Base-by-base conservation (phyloP, 1,284 basidiomycete genomes). In the Phaffia rhodozyma region DNA sequence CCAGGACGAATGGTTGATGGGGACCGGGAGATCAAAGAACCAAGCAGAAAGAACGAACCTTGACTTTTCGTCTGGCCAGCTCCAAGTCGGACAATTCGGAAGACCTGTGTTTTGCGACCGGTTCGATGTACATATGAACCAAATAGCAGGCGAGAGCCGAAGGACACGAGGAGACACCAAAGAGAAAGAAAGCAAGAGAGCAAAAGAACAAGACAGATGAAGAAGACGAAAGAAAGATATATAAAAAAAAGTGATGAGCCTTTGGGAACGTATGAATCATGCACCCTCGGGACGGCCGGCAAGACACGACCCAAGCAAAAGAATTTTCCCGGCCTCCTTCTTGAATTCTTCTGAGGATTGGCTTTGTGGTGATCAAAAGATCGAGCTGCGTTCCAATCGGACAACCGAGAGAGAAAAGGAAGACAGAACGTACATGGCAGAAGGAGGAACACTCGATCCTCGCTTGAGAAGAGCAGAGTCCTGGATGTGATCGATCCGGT, bases 41-140 rank as follows among this genome's bases (percentile, higher is more conserved):
- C 3, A 34, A 55, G 20, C 18, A 20, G 21, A 13, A 34, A 38
- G 11, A 16, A 43, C 62, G 2, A 29, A 63, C 62, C 62, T 63
- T 63, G 51, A 63, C n/a, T 54, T 63, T 63, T 23, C 62, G 56
- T 21, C 57, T 27, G n/a, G 62, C 62, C 30, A 63, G 47, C 13
- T 58, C 57, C 49, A 59, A 38, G 25, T 60, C 50, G 4, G 59
- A 60, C 9, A 43, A 43, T 43, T 43, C 38, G 38, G 38, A 43
- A 43, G 38, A 43, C 38, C 38, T 43, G 13, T 43, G 13, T 11
- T 43, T 16, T 16, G 38, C 5, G 38, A 43, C 38, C 38, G 38
- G 13, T 43, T 16, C 7, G 30, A 53, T 34, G 49, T 25, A 34
- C 59, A 53, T 6, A 34, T 34, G 48, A 9, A n/a, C 16, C 2